Percentiles rank a stretch among this genome's conserved stretches.
These are phyloP conservation scores for Citrullus mucosospermus DNA, from an alignment of 306 rosid species.

Conservation along the genomic window DNA sequence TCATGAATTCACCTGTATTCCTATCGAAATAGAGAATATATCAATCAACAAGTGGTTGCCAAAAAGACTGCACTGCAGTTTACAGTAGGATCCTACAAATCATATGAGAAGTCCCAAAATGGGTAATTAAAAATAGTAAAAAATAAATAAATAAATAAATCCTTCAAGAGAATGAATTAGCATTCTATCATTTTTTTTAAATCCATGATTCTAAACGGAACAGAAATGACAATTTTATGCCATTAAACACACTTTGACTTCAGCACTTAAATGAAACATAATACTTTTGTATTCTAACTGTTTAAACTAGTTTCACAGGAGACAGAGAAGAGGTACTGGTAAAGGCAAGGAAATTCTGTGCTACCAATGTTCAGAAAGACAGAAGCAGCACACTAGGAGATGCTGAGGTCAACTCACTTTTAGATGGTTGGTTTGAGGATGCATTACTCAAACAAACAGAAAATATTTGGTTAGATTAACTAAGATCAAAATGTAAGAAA, in stretches of 20 bases:
- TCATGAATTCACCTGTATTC: constrained; percentile 99
- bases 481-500: background rate
- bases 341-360: background rate
- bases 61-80: background rate
- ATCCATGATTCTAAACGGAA: background rate
- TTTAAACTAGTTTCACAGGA: background rate
- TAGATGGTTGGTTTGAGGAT: background rate
- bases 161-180: background rate
- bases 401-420: background rate
- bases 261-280: background rate
- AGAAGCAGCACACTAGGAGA: background rate
- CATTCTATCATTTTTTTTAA: background rate
- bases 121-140: background rate
- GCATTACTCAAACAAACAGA: background rate
- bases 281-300: background rate
- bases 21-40: constrained; percentile 31
- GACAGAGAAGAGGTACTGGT: background rate
- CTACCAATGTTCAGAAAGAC: background rate
- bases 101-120: background rate
- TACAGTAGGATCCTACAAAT: background rate
- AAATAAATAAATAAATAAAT: background rate
- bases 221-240: background rate
- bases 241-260: background rate
- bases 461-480: background rate
- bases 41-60: background rate